Base-by-base conservation (phyloP, 768 basidiomycete species). In the Calocybe indica region DNA sequence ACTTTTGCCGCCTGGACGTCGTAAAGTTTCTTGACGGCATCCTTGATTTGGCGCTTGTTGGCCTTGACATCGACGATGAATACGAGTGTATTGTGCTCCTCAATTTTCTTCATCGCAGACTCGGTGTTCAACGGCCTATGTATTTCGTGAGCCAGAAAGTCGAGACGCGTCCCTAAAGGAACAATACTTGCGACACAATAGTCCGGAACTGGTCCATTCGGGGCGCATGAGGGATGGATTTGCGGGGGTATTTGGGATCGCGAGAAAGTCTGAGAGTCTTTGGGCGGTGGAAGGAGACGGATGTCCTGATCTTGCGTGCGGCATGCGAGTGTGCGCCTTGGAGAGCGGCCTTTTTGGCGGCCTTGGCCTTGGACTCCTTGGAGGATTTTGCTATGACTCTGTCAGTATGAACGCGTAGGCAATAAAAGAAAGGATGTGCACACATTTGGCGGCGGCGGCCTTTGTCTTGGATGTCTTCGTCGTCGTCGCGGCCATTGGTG, bases 21-120 rank as follows among this genome's bases (percentile, higher is more conserved):
- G 70, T 97, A 98, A 60, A 99, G 70, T 82, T 96, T 96, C 83
- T 97, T 97, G 59, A 99, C 93, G 1, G 96, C 96, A 60, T 97
- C 92, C 82, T 93, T 95, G 76, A 98, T 98, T 71, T 99, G 92
- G 40, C 92, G 83, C 82, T 99, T 99, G 83, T 96, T 99, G 57
- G 92, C 75, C 66, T 82, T 85, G 68, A 97, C 62, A 69, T 97
- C 94, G 45, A 96, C 93, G 52, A 98, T 85, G 78, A 98, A 99
- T 51, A 99, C 96, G 49, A 98, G 82, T 31, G 96, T 99, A 73
- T 99, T 98, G 79, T 97, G 85, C 70, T 97, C 95, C 79, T 99
- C 95, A 49, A 99, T 99, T 82, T 99, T 96, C 82, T 97, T 95
- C 95, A 98, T 97, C 53, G 95, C 94, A 9, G 83, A 86, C 70